A percentile compares a stretch with the other conserved stretches of the same genome.
Conservation (phyloP, 805 yeast genomes). For the Metschnikowia cubensis region DNA sequence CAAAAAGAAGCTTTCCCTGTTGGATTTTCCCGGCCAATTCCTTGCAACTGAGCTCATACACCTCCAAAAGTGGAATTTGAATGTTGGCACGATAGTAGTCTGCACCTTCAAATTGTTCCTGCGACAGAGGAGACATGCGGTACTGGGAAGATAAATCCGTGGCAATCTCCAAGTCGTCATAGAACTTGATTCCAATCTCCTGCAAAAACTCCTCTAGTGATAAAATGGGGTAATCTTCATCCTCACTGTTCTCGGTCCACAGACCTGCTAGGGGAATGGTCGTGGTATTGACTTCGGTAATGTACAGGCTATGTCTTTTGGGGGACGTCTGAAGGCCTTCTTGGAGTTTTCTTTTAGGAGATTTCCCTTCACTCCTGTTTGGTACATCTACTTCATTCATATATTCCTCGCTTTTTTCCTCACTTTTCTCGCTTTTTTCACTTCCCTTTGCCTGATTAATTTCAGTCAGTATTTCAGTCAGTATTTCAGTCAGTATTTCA, state of each 20-base stretch:
- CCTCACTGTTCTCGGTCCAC: constrained; percentile 13
- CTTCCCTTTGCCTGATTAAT: neutral
- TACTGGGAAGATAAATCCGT: constrained; percentile 22
- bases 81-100: constrained; percentile 40
- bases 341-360: neutral
- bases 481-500: neutral
- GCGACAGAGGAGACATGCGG: constrained; percentile 16
- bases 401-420: no score
- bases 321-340: constrained; percentile 1
- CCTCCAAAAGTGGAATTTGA: constrained; percentile 42
- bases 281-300: constrained; percentile 3
- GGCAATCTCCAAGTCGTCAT: constrained; percentile 43
- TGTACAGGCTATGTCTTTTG: constrained; percentile 6
- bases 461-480: neutral
- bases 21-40: constrained; percentile 49
- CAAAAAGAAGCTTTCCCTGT: constrained; percentile 46
- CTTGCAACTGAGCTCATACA: constrained; percentile 51
- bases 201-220: constrained; percentile 36
- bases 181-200: constrained; percentile 40
- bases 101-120: constrained; percentile 6
- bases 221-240: constrained; percentile 29
- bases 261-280: constrained; percentile 9
- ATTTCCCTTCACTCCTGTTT: neutral
- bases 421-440: no score
- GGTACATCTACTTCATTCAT: no score